Percentiles rank a stretch among this genome's conserved stretches.
Evolutionary conservation across 768 basidiomycete species (phyloP).

Genomic region (Amanita fuliginea): DNA sequence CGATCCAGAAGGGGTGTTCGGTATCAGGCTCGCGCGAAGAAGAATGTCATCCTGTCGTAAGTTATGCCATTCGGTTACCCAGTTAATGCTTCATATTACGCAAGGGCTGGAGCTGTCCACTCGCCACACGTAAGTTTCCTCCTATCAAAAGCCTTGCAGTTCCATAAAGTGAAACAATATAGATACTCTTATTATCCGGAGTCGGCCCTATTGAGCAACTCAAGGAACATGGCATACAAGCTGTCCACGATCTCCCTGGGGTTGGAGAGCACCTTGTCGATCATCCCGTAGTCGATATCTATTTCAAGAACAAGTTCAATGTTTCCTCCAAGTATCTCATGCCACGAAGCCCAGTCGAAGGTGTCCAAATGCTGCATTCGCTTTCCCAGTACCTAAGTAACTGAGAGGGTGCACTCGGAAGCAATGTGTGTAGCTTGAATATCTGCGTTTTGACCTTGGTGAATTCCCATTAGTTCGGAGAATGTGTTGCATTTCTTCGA

Average conservation of each 20-base stretch:
- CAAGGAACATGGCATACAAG: constrained; percentile 35
- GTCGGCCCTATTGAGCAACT: constrained; percentile 60
- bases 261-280: constrained; percentile 70
- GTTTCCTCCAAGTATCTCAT: constrained; percentile 28
- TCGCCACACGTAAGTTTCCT: constrained; percentile 35
- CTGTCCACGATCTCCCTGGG: constrained; percentile 54
- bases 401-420: constrained; percentile 38
- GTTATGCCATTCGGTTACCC: constrained; percentile 12
- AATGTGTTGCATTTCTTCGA: constrained; percentile 44
- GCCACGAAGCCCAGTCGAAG: constrained; percentile 17
- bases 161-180: neutral
- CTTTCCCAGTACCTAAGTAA: constrained; percentile 30
- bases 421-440: constrained; percentile 30
- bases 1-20: constrained; percentile 21
- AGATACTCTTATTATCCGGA: constrained; percentile 67
- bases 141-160: neutral
- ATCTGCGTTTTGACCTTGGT: neutral
- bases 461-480: constrained; percentile 22
- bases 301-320: constrained; percentile 40
- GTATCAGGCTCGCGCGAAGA: constrained; percentile 37
- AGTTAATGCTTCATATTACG: neutral
- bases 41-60: constrained; percentile 54
- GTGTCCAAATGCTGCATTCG: constrained; percentile 20
- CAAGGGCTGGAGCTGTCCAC: constrained; percentile 48
- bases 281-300: constrained; percentile 45